Conservation (phyloP, 2,329 filamentous ascomycete genomes). For the Pseudocercospora ulei region DNA sequence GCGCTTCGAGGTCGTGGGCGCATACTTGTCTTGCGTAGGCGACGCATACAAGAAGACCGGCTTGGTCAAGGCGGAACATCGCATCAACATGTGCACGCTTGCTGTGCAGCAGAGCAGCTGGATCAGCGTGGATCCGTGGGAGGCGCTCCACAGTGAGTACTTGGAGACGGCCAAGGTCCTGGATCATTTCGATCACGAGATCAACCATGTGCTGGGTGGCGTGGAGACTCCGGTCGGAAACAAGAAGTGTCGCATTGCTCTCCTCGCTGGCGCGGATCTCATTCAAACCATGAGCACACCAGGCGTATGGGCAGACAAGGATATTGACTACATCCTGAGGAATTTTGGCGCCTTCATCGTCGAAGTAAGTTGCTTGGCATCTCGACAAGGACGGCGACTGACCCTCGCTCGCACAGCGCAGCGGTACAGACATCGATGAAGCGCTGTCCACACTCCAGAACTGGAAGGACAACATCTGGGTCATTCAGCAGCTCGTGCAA, state of each 20-base stretch:
- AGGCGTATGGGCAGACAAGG: conserved; percentile 67
- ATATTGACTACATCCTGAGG: conserved; percentile 79
- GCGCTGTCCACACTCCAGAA: conserved; percentile 70
- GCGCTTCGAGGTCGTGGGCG: conserved; percentile 75
- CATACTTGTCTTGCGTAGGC: conserved; percentile 70
- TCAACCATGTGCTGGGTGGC: conserved; percentile 69
- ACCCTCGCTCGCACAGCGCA: conserved; percentile 49
- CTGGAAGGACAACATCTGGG: conserved; percentile 77
- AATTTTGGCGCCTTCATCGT: conserved; percentile 77
- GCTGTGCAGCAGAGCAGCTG: conserved; percentile 67
- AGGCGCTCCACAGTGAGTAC: conserved; percentile 75
- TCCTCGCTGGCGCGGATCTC: conserved; percentile 60
- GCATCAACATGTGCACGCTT: conserved; percentile 77
- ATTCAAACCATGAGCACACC: conserved; percentile 47
- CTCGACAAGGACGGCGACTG: conserved; percentile 46
- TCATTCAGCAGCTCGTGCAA: conserved; percentile 79
- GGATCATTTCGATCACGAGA: conserved; percentile 83
- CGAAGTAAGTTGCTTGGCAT: conserved; percentile 29
- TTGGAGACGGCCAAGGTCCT: conserved; percentile 80
- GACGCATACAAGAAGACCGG: conserved; percentile 72
- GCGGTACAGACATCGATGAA: conserved; percentile 79
- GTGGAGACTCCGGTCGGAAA: conserved; percentile 60
- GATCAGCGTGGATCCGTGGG: conserved; percentile 80
- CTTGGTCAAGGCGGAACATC: conserved; percentile 60
- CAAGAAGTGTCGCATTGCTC: conserved; percentile 62